These are phyloP conservation scores for Wickerhamomyces rabaulensis DNA, from an alignment of 805 yeast species.

Conservation along the genomic window DNA sequence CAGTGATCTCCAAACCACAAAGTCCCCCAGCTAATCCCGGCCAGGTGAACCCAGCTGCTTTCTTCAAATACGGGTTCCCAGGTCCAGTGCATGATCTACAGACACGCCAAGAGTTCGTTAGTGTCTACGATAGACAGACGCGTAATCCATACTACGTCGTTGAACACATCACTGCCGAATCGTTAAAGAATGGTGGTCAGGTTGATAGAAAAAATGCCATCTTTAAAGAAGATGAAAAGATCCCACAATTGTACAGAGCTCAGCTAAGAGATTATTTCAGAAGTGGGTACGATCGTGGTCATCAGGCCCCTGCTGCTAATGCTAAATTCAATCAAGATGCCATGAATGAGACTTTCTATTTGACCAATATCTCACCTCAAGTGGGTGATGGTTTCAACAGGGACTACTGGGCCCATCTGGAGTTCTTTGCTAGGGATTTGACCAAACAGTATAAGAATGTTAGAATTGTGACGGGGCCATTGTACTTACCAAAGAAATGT, in stretches of 20 bases:
- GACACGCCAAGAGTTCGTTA: conserved; percentile 68
- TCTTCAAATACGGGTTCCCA: conserved; percentile 90
- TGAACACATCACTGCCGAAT: conserved; percentile 80
- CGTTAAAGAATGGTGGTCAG: conserved; percentile 42
- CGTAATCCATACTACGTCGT: conserved; percentile 84
- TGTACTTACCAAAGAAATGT: conserved; percentile 74
- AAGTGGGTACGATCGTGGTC: conserved; percentile 95
- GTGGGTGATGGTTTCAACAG: conserved; percentile 97
- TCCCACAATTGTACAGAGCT: conserved; percentile 76
- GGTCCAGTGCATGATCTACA: conserved; percentile 89
- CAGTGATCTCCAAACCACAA: conserved; percentile 8
- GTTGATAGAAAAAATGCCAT: conserved; percentile 78
- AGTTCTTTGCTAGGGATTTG: conserved; percentile 77
- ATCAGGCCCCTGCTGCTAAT: conserved; percentile 96
- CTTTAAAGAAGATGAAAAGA: conserved; percentile 79
- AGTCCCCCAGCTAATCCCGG: conserved; percentile 18
- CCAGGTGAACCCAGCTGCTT: conserved; percentile 65
- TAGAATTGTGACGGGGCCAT: conserved; percentile 88
- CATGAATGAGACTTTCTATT: conserved; percentile 89
- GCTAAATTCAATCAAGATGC: conserved; percentile 88
- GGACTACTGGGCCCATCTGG: conserved; percentile 97
- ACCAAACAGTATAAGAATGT: conserved; percentile 70
- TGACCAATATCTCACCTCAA: conserved; percentile 93
- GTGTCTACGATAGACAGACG: conserved; percentile 80
- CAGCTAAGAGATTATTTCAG: conserved; percentile 82